Evolutionary conservation across 148 eudicot genomes (phyloP).

Genomic region (Tetragonia tetragonoides): DNA sequence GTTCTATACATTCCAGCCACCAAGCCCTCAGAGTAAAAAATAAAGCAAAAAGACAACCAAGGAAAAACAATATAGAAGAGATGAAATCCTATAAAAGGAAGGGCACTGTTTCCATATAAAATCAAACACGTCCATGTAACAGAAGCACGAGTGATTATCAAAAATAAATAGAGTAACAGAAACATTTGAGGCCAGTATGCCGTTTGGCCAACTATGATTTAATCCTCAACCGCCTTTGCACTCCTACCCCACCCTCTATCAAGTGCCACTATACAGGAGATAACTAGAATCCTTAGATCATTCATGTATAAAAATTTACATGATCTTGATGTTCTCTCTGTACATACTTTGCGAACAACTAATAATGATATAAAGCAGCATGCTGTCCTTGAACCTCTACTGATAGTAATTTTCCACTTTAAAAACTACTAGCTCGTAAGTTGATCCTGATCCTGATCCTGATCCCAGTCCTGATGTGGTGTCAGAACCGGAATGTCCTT

Average conservation of each 20-base stretch:
- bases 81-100: background rate
- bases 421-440: background rate
- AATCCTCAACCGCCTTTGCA: too few relatives aligned
- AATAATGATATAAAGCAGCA: background rate
- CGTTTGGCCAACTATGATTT: background rate
- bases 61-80: background rate
- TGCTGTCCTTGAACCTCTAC: background rate
- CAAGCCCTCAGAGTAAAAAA: background rate
- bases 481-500: too few relatives aligned
- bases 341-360: background rate
- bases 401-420: background rate
- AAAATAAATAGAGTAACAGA: background rate
- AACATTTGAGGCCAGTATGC: background rate
- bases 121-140: background rate
- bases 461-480: too few relatives aligned
- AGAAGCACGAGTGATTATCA: background rate
- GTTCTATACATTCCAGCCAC: background rate
- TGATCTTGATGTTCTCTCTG: background rate
- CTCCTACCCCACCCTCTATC: too few relatives aligned
- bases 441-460: too few relatives aligned
- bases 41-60: background rate
- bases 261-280: background rate
- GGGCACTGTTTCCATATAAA: background rate
- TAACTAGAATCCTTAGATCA: background rate
- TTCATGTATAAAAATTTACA: background rate